Evolutionary conservation across 164 flowering plant genomes (phyloP).

Genomic region (Aristolochia contorta): DNA sequence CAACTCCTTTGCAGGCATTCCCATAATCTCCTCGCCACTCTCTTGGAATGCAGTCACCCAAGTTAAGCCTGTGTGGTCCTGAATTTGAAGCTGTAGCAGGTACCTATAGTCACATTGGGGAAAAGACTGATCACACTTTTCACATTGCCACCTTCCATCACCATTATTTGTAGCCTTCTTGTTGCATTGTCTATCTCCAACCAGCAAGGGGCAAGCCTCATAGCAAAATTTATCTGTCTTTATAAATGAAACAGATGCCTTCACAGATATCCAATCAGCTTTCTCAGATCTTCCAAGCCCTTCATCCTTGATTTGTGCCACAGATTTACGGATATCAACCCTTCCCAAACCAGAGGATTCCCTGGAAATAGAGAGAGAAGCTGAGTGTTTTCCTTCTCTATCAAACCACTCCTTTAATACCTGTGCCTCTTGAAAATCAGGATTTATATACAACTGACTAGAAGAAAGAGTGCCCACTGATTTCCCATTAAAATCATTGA

Average conservation of each 20-base stretch:
- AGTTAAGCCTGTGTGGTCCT: slow-evolving; percentile 80
- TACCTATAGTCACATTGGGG: slow-evolving; percentile 86
- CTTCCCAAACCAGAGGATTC: slow-evolving; percentile 35
- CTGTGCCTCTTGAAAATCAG: slow-evolving; percentile 69
- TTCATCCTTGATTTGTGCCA: slow-evolving; percentile 90
- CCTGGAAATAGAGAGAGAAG: slow-evolving; percentile 60
- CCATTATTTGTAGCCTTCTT: slow-evolving; percentile 91
- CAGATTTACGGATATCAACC: slow-evolving; percentile 54
- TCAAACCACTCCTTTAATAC: slow-evolving; percentile 66
- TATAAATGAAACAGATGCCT: slow-evolving; percentile 49
- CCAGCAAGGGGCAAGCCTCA: slow-evolving; percentile 78
- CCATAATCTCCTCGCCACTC: slow-evolving; percentile 76
- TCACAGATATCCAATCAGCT: slow-evolving; percentile 88
- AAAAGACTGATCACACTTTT: slow-evolving; percentile 68
- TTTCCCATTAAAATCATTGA: slow-evolving; percentile 85
- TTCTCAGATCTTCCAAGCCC: slow-evolving; percentile 85
- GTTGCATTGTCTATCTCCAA: slow-evolving; percentile 80
- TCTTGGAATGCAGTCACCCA: slow-evolving; percentile 99
- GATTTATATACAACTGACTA: slow-evolving; percentile 69
- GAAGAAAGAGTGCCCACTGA: slow-evolving; percentile 62
- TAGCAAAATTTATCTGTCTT: slow-evolving; percentile 82
- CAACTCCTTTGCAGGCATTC: slow-evolving; percentile 70
- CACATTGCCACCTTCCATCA: slow-evolving; percentile 92
- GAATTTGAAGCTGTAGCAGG: slow-evolving; percentile 77
- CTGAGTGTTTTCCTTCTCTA: slow-evolving; percentile 49